Conservation (phyloP, 371 early-diverging fungal genomes). For the Mucor ambiguus region DNA sequence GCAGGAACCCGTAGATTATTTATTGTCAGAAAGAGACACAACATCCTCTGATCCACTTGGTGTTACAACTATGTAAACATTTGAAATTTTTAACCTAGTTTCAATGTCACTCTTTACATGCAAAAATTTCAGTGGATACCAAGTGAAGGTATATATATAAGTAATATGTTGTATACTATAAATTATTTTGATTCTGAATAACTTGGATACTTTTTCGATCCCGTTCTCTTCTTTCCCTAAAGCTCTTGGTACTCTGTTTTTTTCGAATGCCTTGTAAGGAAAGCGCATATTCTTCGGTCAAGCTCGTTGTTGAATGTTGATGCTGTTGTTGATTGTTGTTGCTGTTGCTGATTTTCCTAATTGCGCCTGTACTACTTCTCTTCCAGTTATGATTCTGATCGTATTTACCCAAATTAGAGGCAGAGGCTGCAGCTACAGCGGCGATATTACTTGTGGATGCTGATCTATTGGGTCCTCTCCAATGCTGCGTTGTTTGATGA, state of each 20-base stretch:
- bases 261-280: conserved; percentile 51
- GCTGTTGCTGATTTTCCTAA: conserved; percentile 14
- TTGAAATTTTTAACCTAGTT: not conserved
- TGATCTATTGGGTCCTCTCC: conserved; percentile 38
- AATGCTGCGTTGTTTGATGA: not conserved
- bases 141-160: not conserved
- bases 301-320: conserved; percentile 18
- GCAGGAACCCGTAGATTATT: not conserved
- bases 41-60: conserved; percentile 4
- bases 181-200: not conserved
- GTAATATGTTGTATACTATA: not conserved
- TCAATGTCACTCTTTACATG: not conserved
- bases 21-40: conserved; percentile 6
- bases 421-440: not conserved
- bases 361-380: conserved; percentile 28
- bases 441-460: conserved; percentile 39
- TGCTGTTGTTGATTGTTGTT: not conserved
- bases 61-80: not conserved
- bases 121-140: not conserved
- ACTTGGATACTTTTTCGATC: conserved; percentile 44
- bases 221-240: conserved; percentile 50
- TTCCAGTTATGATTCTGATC: conserved; percentile 22
- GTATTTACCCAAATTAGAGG: conserved; percentile 10
- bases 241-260: conserved; percentile 51
- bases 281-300: conserved; percentile 52